Base-by-base conservation (phyloP, 2,329 filamentous ascomycete species). In the Botrytis deweyae region DNA sequence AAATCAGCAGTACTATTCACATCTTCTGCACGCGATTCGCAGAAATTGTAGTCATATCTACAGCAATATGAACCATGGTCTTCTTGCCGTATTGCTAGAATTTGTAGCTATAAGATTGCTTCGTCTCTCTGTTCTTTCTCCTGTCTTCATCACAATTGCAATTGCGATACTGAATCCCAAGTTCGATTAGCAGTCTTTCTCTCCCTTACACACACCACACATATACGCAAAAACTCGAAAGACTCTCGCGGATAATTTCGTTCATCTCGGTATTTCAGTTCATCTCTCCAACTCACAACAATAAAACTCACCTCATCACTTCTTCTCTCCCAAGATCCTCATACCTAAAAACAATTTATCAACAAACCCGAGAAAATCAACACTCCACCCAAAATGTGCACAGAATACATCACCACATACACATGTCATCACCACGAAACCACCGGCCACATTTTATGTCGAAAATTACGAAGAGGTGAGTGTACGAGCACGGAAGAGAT, bases 281-380 rank as follows among this genome's bases (percentile, higher is more conserved):
- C 10, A n/a, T 52, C 9, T 52, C 14, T 52, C 10, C 25, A 3
- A 52, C 25, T 52, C 49, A 2, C 36, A 7, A 14, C 29, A 29
- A 29, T 0, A 25, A 40, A 38, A 62, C 7, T 0, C 20, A 25
- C 10, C 2, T 62, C 5, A 0, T 14, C 12, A 44, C 16, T 4
- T 44, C 42, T 44, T 18, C 42, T 44, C 40, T 42, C 40, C 40
- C 42, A 8, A 44, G 7, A 44, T 44, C 18, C 16, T 44, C 42
- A 18, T 8, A 25, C 38, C 20, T 25, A 22, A 0, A 20, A 14
- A 10, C 1, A 29, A 18, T 5, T 10, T 3, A 61, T 7, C 10
- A 3, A 18, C 2, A 20, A 38, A 36, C 7, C 1, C 4, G 12
- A 2, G 20, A 20, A 22, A 7, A 22, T 25, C 20, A 25, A 22